phyloP scores from a whole-genome alignment of 805 yeast genomes.

The Nakazawaea molendinolei region DNA sequence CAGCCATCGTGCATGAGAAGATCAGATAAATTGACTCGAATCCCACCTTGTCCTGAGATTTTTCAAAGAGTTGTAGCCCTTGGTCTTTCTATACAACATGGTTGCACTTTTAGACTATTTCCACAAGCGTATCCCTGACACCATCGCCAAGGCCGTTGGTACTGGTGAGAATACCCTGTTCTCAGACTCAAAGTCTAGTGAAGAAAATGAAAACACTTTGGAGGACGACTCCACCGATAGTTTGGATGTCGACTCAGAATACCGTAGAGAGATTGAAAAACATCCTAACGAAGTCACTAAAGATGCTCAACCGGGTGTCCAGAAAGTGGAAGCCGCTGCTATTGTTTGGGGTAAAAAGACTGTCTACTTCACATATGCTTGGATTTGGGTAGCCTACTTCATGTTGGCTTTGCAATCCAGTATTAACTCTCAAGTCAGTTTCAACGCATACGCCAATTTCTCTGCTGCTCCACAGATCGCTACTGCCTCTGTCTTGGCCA shows the following conservation, averaged over 20 bases:
- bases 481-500: constrained; percentile 24
- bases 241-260: background rate
- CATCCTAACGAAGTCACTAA: constrained; percentile 15
- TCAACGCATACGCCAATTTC: constrained; percentile 21
- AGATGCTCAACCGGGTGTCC: constrained; percentile 22
- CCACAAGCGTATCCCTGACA: no score
- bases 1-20: no score
- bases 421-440: constrained; percentile 18
- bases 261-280: background rate
- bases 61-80: no score
- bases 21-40: no score
- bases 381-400: constrained; percentile 30
- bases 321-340: constrained; percentile 25
- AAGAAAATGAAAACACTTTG: background rate
- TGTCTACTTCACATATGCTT: constrained; percentile 21
- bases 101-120: no score
- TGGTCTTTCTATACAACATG: no score
- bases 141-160: no score
- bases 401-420: constrained; percentile 25
- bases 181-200: no score
- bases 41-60: no score
- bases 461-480: constrained; percentile 22
- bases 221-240: background rate
- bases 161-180: no score
- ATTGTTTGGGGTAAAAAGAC: constrained; percentile 24